Base-by-base conservation (phyloP, 305 asterid species). In the Solanum hybrid region DNA sequence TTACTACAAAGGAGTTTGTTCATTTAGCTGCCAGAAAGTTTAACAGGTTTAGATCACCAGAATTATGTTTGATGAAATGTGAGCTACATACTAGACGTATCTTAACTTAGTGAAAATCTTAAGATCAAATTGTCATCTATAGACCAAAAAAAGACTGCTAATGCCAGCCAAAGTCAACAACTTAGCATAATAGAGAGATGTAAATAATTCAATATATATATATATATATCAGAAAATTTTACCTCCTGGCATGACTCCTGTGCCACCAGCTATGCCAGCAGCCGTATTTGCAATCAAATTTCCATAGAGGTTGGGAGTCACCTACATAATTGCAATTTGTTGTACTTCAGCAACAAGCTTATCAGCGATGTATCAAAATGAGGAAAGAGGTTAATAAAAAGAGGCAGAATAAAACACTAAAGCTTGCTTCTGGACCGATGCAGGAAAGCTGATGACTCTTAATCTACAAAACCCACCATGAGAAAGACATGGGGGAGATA, bases 161-260 rank as follows among this genome's bases (percentile, higher is more conserved):
- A 17, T 77, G 82, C 45, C 13, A 40, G 9, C 14, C 5, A 81
- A 2, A 81, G 13, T 40, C 26, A 40, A 37, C 64, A 38, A 15
- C 37, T 40, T 81, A 40, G 86, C 86, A 81, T 81, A 40, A 40
- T 40, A 26, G 9, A 80, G 24, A 80, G 37, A 40, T 14, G 69
- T 40, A 81, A 80, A 81, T 80, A n/a, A 81, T 82, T 42, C 37
- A 42, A 40, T 24, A 19, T 32, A 29, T 29, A 29, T 29, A 29
- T 29, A 29, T 29, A 29, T 29, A 34, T 78, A 19, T 34, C 29
- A 27, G 27, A 45, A 42, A 88, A 88, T 51, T 90, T 64, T 93
- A 97, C 99, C 99, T 86, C 99, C 99, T 90, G 99, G 99, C 99
- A 97, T 97, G 94, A 97, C 95, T 86, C 99, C 99, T 37, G 98